A percentile compares a stretch with the other conserved stretches of the same genome.
phyloP scores from a whole-genome alignment of 306 rosid species.

The Dryas octopetala region DNA sequence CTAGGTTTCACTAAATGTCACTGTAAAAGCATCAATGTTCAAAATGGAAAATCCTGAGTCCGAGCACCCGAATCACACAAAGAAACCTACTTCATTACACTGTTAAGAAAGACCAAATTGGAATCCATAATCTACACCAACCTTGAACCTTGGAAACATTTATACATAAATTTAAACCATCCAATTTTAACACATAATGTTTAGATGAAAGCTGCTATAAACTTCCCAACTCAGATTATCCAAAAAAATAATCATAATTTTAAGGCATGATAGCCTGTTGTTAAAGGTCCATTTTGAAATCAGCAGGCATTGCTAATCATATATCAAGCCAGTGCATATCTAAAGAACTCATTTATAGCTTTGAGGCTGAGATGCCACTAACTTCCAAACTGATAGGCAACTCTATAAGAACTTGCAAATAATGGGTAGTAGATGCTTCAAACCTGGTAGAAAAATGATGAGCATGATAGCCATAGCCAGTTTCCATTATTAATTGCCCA shows the following conservation, averaged over 20 bases:
- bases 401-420: conserved; percentile 3
- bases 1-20: background rate
- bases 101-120: background rate
- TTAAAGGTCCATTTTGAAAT: background rate
- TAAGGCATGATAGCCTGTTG: background rate
- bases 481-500: conserved; percentile 96
- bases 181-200: background rate
- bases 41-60: conserved; percentile 11
- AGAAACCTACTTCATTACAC: background rate
- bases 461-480: conserved; percentile 98
- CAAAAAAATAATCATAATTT: background rate
- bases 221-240: background rate
- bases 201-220: background rate
- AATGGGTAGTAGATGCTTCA: conserved; percentile 3
- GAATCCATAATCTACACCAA: background rate
- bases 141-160: background rate
- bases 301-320: background rate
- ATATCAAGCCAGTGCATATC: background rate
- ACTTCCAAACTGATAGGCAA: conserved; percentile 13
- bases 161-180: background rate
- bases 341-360: background rate
- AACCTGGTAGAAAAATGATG: conserved; percentile 94
- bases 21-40: background rate
- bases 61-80: background rate
- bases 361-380: conserved; percentile 15